Evolutionary conservation across 2,329 filamentous ascomycete genomes (phyloP).

Genomic region (Cladosporium sp.): DNA sequence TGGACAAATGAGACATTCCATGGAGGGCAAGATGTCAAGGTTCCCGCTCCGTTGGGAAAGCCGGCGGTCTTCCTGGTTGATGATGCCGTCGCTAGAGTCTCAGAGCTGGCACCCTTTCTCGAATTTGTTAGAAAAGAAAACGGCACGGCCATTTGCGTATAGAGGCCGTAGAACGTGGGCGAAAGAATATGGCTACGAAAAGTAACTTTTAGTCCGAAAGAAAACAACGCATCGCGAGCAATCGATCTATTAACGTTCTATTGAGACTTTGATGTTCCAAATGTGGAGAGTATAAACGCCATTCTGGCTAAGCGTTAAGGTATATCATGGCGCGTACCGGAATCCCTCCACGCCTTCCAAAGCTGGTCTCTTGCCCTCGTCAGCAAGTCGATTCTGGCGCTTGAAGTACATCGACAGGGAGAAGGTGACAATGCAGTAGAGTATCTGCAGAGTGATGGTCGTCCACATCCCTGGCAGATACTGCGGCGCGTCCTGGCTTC

Average conservation of each 20-base stretch:
- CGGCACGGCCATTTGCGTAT: constrained; percentile 8
- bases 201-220: no score
- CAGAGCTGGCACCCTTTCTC: constrained; percentile 22
- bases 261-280: no score
- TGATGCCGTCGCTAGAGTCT: constrained; percentile 14
- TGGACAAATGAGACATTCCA: constrained; percentile 22
- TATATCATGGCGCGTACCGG: constrained; percentile 12
- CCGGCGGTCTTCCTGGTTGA: constrained; percentile 25
- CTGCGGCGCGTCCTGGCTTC: constrained; percentile 15
- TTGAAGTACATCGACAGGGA: constrained; percentile 15
- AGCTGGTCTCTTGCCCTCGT: constrained; percentile 11
- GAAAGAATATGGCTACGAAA: no score
- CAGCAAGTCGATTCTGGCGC: constrained; percentile 16
- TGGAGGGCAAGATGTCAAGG: constrained; percentile 20
- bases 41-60: constrained; percentile 25
- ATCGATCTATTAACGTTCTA: no score
- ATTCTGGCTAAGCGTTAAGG: no score
- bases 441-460: constrained; percentile 15
- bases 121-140: constrained; percentile 26
- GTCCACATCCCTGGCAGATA: constrained; percentile 20
- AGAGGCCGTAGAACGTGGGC: neutral
- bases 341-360: constrained; percentile 17
- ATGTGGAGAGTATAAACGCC: no score
- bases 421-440: constrained; percentile 14
- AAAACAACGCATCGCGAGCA: no score